Evolutionary conservation across 352 stramenopile species (phyloP).

Genomic region (Bremia lactucae): DNA sequence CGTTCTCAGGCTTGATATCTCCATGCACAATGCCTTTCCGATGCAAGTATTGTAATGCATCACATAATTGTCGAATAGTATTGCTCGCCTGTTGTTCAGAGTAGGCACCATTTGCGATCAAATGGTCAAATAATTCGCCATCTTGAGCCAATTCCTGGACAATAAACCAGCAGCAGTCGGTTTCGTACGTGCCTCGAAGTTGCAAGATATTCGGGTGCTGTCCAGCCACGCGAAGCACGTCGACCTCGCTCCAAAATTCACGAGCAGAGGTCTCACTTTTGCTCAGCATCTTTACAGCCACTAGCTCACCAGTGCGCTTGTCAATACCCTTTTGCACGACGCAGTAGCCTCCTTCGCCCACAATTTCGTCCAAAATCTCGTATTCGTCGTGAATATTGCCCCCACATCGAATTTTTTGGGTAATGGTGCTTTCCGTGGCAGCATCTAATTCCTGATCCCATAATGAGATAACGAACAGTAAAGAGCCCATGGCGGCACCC

Average conservation of each 20-base stretch:
- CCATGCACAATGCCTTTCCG: slow-evolving; percentile 81
- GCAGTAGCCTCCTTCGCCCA: slow-evolving; percentile 73
- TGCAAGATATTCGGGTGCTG: slow-evolving; percentile 75
- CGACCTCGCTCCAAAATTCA: slow-evolving; percentile 80
- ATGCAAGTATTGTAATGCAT: slow-evolving; percentile 78
- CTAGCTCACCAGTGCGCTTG: slow-evolving; percentile 47
- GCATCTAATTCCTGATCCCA: slow-evolving; percentile 7
- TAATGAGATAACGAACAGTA: slow-evolving; percentile 5
- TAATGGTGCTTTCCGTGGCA: slow-evolving; percentile 11
- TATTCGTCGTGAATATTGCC: slow-evolving; percentile 55
- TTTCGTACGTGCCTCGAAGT: slow-evolving; percentile 63
- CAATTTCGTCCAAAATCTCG: slow-evolving; percentile 70
- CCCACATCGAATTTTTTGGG: slow-evolving; percentile 8
- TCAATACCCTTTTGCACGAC: slow-evolving; percentile 65
- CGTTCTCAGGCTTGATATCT: slow-evolving; percentile 86
- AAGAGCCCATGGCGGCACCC: slow-evolving; percentile 6
- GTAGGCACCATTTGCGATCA: slow-evolving; percentile 80
- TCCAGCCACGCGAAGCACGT: slow-evolving; percentile 59
- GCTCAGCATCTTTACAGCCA: slow-evolving; percentile 72
- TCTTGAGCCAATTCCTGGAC: slow-evolving; percentile 77
- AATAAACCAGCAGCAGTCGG: slow-evolving; percentile 66
- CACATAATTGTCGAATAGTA: slow-evolving; percentile 59
- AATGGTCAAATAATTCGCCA: slow-evolving; percentile 82
- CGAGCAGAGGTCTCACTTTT: slow-evolving; percentile 64
- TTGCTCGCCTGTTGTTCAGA: slow-evolving; percentile 68